Evolutionary conservation across 345 rosid species (phyloP), one percentile per base, ranked within the genome.

Genomic region (Hevea brasiliensis): DNA sequence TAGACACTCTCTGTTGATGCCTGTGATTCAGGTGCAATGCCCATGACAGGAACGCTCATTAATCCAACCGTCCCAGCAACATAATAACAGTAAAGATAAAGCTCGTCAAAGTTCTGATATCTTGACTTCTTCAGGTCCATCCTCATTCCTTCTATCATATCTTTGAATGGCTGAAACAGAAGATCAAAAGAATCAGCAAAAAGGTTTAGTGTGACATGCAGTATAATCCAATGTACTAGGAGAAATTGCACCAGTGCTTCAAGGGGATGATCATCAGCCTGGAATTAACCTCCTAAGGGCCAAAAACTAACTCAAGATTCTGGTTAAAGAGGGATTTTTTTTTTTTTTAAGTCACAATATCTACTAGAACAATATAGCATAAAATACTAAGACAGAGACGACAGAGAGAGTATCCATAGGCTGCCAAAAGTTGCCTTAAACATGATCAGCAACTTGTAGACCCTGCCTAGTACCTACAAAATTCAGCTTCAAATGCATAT

Each of bases 131-230:
- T 77, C 70, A 88, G 78, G 74, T 88, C 96, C 91, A 87, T 77
- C 82, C 93, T 82, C 96, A 90, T 90, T 81, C 96, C 96, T 79
- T 90, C 90, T 0, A 90, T 85, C 93, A 90, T 90, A 67, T 90
- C 96, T 82, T 86, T 86, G 73, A 90, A 90, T 41, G 96, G 96
- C 96, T 90, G 84, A 76, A 53, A 74, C 20, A 75, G 59, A 17
- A 56, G 23, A 50, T 47, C 29, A 41, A 60, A 13, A 63, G 10
- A 60, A 20, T 59, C 54, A 48, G 60, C 47, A 58, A 24, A 68
- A 62, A 37, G 21, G 37, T 32, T 61, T 15, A 13, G 10, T 47
- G 10, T 26, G n/a, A 3, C 20, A 56, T 24, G 41, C 50, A 53
- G 45, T 27, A 68, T 45, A 35, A 11, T 27, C 26, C 15, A 48